These are phyloP conservation scores for Bocquillonia castaneifolia DNA, from an alignment of 441 rosid genomes.

Conservation along the genomic window DNA sequence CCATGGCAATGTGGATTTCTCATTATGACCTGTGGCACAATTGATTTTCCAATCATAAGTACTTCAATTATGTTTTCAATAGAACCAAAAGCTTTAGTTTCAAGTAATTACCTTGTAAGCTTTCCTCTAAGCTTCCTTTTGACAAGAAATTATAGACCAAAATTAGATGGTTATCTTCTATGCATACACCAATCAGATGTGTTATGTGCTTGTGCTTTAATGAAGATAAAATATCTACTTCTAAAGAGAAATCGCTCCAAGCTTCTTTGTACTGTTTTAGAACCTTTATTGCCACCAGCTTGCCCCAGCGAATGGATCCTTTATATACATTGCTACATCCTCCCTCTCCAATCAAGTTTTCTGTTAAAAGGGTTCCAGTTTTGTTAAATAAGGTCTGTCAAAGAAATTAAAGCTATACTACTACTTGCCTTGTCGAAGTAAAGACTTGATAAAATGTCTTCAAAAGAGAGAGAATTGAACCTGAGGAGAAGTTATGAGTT, in stretches of 20 bases:
- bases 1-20: constrained; percentile 47
- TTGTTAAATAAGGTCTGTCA: not conserved
- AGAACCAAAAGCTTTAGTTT: not conserved
- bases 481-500: constrained; percentile 65
- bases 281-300: constrained; percentile 59
- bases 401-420: constrained; percentile 1
- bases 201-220: constrained; percentile 51
- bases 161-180: constrained; percentile 41
- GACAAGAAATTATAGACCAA: constrained; percentile 62
- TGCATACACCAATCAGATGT: constrained; percentile 56
- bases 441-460: not conserved
- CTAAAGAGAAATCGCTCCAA: constrained; percentile 55
- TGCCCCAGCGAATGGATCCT: constrained; percentile 59
- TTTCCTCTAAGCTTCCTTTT: constrained; percentile 63
- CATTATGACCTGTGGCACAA: constrained; percentile 25
- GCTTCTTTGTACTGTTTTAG: constrained; percentile 56
- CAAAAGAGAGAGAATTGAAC: constrained; percentile 26
- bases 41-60: constrained; percentile 1
- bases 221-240: constrained; percentile 59
- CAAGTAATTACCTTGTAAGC: constrained; percentile 44
- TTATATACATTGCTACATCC: constrained; percentile 72
- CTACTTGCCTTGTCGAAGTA: not conserved
- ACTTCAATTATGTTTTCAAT: not conserved
- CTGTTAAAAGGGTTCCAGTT: constrained; percentile 30
- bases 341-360: constrained; percentile 68